These are phyloP conservation scores for Epithemia pelagica DNA, from an alignment of 108 stramenopile genomes.

Conservation along the genomic window DNA sequence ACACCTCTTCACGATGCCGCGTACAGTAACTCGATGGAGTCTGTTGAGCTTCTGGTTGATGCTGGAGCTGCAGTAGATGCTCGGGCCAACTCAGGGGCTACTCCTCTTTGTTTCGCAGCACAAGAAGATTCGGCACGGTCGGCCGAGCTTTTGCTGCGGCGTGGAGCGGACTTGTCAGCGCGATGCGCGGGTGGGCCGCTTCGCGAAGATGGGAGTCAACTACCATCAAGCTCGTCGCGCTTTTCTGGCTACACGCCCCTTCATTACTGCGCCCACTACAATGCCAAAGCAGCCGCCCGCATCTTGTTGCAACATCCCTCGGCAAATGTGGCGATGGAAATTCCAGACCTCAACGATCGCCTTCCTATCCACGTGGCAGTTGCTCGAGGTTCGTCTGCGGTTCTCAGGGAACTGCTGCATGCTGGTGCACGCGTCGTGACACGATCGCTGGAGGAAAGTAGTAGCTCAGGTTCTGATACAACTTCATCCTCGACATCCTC, in stretches of 20 bases:
- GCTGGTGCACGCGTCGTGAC: conserved; percentile 73
- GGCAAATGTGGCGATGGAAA: conserved; percentile 53
- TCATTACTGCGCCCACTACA: conserved; percentile 86
- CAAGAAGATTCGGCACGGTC: conserved; percentile 72
- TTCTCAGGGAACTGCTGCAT: conserved; percentile 65
- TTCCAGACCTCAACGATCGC: conserved; percentile 73
- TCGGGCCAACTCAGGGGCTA: conserved; percentile 69
- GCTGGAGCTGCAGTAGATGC: conserved; percentile 77
- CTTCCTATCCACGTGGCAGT: conserved; percentile 84
- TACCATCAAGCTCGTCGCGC: conserved; percentile 41
- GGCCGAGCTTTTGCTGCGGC: conserved; percentile 43
- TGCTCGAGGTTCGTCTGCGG: conserved; percentile 74
- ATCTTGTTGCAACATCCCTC: conserved; percentile 41
- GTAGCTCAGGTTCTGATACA: neutral
- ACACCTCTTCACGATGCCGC: conserved; percentile 85
- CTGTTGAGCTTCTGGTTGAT: conserved; percentile 53
- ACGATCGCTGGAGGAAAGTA: conserved; percentile 2
- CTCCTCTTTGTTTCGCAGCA: conserved; percentile 83
- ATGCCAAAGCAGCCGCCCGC: conserved; percentile 60
- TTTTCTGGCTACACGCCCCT: conserved; percentile 83
- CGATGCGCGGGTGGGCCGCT: conserved; percentile 58
- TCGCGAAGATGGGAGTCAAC: conserved; percentile 6
- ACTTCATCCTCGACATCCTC: neutral
- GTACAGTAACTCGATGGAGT: conserved; percentile 66
- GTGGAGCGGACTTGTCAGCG: conserved; percentile 67